Conservation (phyloP, 2,329 filamentous ascomycete genomes). For the Hysterium pulicare region DNA sequence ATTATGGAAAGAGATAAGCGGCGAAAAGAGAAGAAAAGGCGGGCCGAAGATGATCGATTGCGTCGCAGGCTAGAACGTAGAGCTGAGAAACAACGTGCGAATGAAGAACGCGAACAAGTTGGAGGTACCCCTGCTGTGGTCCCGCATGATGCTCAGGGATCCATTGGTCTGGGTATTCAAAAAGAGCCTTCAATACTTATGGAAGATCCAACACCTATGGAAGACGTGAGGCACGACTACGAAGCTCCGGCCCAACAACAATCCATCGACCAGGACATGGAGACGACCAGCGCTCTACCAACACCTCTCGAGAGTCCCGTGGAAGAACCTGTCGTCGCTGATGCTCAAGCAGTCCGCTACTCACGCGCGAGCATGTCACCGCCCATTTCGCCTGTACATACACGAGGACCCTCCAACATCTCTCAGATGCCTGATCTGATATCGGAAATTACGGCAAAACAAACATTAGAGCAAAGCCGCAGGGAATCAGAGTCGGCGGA, state of each 20-base stretch:
- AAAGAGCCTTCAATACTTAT: constrained; percentile 56
- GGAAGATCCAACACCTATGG: constrained; percentile 37
- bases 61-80: constrained; percentile 63
- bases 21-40: constrained; percentile 70
- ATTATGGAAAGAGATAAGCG: constrained; percentile 86
- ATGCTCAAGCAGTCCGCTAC: constrained; percentile 47
- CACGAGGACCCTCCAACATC: constrained; percentile 48
- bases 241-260: not conserved
- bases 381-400: constrained; percentile 46
- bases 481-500: constrained; percentile 12
- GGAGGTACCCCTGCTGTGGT: constrained; percentile 55
- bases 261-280: constrained; percentile 13
- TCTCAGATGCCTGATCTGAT: constrained; percentile 52
- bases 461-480: constrained; percentile 14
- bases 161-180: constrained; percentile 55
- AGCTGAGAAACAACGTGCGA: constrained; percentile 61
- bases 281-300: constrained; percentile 22
- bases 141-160: constrained; percentile 42
- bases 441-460: constrained; percentile 36
- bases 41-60: constrained; percentile 64
- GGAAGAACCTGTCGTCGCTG: constrained; percentile 48
- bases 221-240: constrained; percentile 10
- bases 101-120: constrained; percentile 57
- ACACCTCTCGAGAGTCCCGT: constrained; percentile 41
- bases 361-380: constrained; percentile 47